Evolutionary conservation across 2,329 filamentous ascomycete genomes (phyloP), one percentile per base, ranked within the genome.

Genomic region (Cladosporium sp.): DNA sequence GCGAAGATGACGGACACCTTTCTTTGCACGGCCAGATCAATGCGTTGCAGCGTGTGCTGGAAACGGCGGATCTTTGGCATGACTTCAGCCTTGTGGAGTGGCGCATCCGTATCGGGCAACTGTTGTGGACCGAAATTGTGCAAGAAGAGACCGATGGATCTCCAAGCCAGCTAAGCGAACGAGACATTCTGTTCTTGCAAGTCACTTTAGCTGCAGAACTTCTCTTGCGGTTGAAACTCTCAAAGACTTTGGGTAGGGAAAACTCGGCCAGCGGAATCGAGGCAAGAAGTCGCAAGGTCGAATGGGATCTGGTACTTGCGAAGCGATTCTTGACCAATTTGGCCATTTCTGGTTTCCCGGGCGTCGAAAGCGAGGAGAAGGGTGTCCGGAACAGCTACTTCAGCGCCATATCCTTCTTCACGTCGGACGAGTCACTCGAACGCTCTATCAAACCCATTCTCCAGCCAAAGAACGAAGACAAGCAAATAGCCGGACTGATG

Each of bases 281-380:
- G 11, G 24, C 44, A 24, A 58, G 63, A 38, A 58, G 41, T 34
- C 44, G 30, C 5, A 86, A 87, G 70, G 77, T 84, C 4, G 81
- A 85, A 62, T 87, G 85, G 85, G 84, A 86, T 73, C 74, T 87
- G 28, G 78, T 87, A 2, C 77, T 84, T 21, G 83, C 82, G 7
- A 80, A 83, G 26, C 78, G 82, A 2, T 86, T 86, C 60, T 74
- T 65, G n/a, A 54, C 32, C 24, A 85, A 82, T 59, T 75, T 86
- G n/a, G 72, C 77, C 21, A 78, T 84, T 18, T 67, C 74, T 75
- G 64, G 77, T 74, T 69, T 68, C 69, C 14, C 73, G 68, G 6
- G 57, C 30, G 47, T 36, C 10, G 59, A 65, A 1, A 58, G 52
- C 14, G 63, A 66, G n/a, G 18, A 49, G 61, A 60, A 41, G 32